Evolutionary conservation across 2,329 filamentous ascomycete species (phyloP), one percentile per base, ranked within the genome.

Genomic region (Botrytis medusae): DNA sequence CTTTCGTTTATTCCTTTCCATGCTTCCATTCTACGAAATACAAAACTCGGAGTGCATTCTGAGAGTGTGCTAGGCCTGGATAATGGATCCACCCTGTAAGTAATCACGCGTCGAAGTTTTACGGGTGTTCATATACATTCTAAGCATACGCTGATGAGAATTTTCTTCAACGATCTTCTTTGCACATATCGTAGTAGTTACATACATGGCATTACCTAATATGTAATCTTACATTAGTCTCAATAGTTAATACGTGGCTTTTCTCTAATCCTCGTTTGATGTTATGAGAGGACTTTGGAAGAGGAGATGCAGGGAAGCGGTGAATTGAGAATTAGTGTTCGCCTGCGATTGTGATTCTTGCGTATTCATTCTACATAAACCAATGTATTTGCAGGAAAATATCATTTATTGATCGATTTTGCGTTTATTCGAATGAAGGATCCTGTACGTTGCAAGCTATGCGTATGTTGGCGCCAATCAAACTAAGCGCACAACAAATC

Each of bases 401-500:
- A 14, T 4, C 6, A 29, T 18, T 29, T 57, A 57, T 14, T 29
- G n/a, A 57, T 29, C n/a, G n/a, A 9, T 16, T 57, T 4, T 57
- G 51, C 51, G 32, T 57, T 29, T 7, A 29, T 57, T 57, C 14
- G 8, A 40, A 18, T n/a, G 22, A 42, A 62, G 60, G 60, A 62
- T 62, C 12, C 18, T 34, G 20, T 29, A 34, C 34, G 20, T 40
- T 61, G 20, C n/a, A 40, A 61, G 59, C 14, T 42, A n/a, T n/a
- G 60, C 25, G 25, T 63, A 34, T 51, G 22, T 51, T 37, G 44
- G 29, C 42, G 22, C 20, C 63, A 48, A 48, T 25, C 32, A 22
- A 48, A 48, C 29, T 65, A 65, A 65, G 63, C 44, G 63, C 63
- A 65, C 32, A 65, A 37, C 44, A 22, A 65, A n/a, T 65, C 42